Percentiles rank a stretch among this genome's conserved stretches.
phyloP scores from a whole-genome alignment of 306 rosid genomes.

The Cucumis cinereus region DNA sequence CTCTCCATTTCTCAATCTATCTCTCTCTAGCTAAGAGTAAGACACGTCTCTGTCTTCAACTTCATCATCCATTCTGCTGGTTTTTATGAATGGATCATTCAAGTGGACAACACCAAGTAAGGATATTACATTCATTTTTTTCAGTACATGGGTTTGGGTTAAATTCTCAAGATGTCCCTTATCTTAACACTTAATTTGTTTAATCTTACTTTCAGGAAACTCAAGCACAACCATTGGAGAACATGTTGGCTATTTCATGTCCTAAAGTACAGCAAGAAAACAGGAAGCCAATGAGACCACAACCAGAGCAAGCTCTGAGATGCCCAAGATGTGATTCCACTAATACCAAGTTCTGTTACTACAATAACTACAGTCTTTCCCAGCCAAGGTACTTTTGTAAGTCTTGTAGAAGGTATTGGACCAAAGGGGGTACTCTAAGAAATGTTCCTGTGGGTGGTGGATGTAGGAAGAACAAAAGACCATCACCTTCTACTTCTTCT shows the following conservation, averaged over 20 bases:
- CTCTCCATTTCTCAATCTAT: constrained; percentile 4
- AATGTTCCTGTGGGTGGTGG: constrained; percentile 99
- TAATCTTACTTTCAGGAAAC: constrained; percentile 45
- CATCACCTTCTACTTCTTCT: constrained; percentile 19
- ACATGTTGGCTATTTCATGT: constrained; percentile 42
- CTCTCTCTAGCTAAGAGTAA: neutral
- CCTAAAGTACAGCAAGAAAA: constrained; percentile 43
- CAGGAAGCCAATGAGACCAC: constrained; percentile 5
- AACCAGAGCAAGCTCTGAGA: constrained; percentile 48
- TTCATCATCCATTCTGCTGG: constrained; percentile 15
- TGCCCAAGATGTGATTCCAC: constrained; percentile 92
- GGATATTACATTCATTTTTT: neutral
- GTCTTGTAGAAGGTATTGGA: constrained; percentile 95
- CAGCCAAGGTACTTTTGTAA: constrained; percentile 98
- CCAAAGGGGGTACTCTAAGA: constrained; percentile 90
- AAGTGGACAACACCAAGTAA: constrained; percentile 64
- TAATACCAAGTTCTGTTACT: constrained; percentile 95
- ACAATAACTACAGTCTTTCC: constrained; percentile 89
- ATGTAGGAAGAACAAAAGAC: constrained; percentile 83
- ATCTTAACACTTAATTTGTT: neutral
- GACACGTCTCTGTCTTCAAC: neutral
- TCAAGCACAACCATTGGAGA: constrained; percentile 52
- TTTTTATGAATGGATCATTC: constrained; percentile 64
- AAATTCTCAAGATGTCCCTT: neutral
- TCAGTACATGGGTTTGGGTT: neutral